Evolutionary conservation across 345 rosid species (phyloP).

Genomic region (Arabidopsis arenosa): DNA sequence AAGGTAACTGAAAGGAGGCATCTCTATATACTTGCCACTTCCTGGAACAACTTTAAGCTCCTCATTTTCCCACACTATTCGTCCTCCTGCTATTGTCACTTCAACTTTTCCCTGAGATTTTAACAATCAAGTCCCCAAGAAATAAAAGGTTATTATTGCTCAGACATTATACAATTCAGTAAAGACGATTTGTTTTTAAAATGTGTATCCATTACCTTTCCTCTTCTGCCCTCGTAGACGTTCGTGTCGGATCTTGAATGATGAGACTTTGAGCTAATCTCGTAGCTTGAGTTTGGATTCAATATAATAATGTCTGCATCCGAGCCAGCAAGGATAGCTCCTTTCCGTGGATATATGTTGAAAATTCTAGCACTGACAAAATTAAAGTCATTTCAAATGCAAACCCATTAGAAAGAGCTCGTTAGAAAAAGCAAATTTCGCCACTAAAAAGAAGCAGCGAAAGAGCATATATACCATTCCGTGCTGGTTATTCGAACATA

Average conservation of each 20-base stretch:
- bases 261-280: conserved; percentile 73
- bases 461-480: conserved; percentile 64
- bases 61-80: conserved; percentile 81
- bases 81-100: conserved; percentile 90
- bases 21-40: conserved; percentile 71
- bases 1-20: conserved; percentile 82
- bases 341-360: conserved; percentile 91
- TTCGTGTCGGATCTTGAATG: conserved; percentile 91
- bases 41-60: conserved; percentile 76
- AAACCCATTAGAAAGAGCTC: neutral
- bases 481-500: conserved; percentile 79
- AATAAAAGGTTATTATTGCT: neutral
- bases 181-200: neutral
- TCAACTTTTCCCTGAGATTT: conserved; percentile 82
- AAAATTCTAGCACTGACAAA: conserved; percentile 82
- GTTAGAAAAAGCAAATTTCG: neutral
- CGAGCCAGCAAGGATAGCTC: conserved; percentile 90
- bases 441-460: neutral
- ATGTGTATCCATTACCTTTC: conserved; percentile 58
- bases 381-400: neutral
- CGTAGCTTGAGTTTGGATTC: conserved; percentile 84
- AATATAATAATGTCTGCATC: conserved; percentile 95
- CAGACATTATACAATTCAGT: neutral
- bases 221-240: conserved; percentile 78
- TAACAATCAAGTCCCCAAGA: conserved; percentile 11